Evolutionary conservation across 2,329 filamentous ascomycete genomes (phyloP).

Genomic region (Fonsecaea multimorphosa): DNA sequence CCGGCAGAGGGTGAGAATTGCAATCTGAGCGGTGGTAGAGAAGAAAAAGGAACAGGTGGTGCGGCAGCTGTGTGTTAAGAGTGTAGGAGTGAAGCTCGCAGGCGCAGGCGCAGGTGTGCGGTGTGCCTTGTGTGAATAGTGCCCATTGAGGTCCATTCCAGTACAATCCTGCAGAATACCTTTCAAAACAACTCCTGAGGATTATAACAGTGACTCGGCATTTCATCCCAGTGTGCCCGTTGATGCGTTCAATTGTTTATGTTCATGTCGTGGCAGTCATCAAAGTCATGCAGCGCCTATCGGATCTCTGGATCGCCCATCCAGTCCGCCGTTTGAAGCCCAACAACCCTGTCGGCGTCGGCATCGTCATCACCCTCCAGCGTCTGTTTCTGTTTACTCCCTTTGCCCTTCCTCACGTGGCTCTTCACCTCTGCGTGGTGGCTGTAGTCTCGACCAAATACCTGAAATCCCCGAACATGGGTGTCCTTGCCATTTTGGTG

Average conservation of each 20-base stretch:
- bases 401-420: slow-evolving; percentile 31
- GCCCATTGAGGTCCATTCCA: background rate
- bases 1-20: background rate
- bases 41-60: background rate
- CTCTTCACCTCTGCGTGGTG: slow-evolving; percentile 36
- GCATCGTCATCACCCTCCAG: slow-evolving; percentile 41
- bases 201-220: background rate
- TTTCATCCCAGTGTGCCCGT: background rate
- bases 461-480: slow-evolving; percentile 91
- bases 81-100: background rate
- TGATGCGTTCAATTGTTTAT: slow-evolving; percentile 5
- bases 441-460: slow-evolving; percentile 65
- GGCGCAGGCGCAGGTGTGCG: background rate
- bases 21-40: background rate
- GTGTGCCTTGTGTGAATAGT: background rate
- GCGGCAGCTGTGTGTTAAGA: background rate
- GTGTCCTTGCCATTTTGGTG: slow-evolving; percentile 99
- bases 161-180: background rate
- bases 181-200: background rate
- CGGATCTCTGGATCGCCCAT: slow-evolving; percentile 58
- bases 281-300: slow-evolving; percentile 35
- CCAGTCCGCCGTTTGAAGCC: slow-evolving; percentile 55
- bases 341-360: slow-evolving; percentile 42
- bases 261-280: slow-evolving; percentile 10
- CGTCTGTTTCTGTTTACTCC: slow-evolving; percentile 2